Percentiles rank a stretch among this genome's conserved stretches.
Conservation (phyloP, 192 early-diverging fungal species). For the Diversispora epigaea region DNA sequence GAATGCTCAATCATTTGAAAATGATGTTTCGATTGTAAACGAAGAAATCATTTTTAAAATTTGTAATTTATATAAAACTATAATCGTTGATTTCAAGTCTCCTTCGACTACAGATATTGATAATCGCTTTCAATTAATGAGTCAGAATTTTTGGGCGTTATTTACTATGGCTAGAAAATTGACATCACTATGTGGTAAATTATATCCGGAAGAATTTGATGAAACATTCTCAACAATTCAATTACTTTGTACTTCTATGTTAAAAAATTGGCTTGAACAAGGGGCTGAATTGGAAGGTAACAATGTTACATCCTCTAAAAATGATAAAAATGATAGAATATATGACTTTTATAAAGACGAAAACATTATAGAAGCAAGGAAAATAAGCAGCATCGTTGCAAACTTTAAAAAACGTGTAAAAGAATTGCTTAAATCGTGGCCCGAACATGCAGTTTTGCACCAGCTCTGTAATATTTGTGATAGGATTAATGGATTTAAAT, state of each 20-base stretch:
- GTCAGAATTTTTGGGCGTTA: conserved; percentile 38
- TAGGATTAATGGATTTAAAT: conserved; percentile 65
- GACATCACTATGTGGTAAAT: conserved; percentile 42
- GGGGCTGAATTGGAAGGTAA: neutral
- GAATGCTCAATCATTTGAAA: conserved; percentile 35
- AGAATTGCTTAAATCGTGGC: conserved; percentile 78
- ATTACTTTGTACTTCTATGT: conserved; percentile 54
- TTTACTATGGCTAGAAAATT: conserved; percentile 50
- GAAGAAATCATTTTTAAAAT: conserved; percentile 47
- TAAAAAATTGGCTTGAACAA: conserved; percentile 44
- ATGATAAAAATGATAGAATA: conserved; percentile 39
- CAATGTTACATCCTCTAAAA: conserved; percentile 11
- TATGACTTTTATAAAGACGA: conserved; percentile 91
- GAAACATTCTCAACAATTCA: conserved; percentile 50
- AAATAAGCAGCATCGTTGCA: conserved; percentile 60
- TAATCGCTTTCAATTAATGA: neutral
- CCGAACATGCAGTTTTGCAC: conserved; percentile 85
- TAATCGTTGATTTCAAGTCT: conserved; percentile 35
- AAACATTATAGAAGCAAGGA: conserved; percentile 71
- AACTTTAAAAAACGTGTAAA: conserved; percentile 59
- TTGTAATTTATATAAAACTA: conserved; percentile 49
- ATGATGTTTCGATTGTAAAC: conserved; percentile 48
- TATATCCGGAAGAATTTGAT: conserved; percentile 50
- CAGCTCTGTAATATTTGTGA: conserved; percentile 65
- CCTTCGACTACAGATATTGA: neutral